Percentiles rank a stretch among this genome's conserved stretches.
Conservation (phyloP, 805 yeast genomes). For the Zygosaccharomyces bailii region DNA sequence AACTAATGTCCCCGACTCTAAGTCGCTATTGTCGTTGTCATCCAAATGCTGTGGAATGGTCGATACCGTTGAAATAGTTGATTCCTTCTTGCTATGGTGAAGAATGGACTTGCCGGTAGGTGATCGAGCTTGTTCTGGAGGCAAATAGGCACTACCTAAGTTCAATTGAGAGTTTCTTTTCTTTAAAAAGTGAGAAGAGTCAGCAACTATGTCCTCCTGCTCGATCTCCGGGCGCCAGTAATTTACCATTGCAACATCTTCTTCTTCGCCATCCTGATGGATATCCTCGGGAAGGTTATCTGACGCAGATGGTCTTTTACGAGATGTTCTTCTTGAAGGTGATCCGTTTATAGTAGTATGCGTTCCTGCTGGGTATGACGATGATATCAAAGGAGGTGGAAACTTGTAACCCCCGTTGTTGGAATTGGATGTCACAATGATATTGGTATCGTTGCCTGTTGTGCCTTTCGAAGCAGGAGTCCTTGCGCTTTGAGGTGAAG, state of each 20-base stretch:
- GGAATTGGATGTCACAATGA: constrained; percentile 34
- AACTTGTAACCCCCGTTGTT: constrained; percentile 33
- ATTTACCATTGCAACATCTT: constrained; percentile 1
- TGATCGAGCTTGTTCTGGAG: constrained; percentile 4
- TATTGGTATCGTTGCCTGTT: constrained; percentile 14
- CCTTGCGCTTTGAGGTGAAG: constrained; percentile 12
- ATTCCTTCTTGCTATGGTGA: constrained; percentile 27
- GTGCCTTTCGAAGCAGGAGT: constrained; percentile 13
- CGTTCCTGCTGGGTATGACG: constrained; percentile 22
- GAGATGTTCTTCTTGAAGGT: constrained; percentile 17
- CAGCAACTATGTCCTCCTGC: constrained; percentile 1
- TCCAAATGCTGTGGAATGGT: constrained; percentile 31
- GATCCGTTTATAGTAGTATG: constrained; percentile 31
- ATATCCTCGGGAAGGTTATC: neutral
- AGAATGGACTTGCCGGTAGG: neutral
- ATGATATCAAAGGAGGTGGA: constrained; percentile 30
- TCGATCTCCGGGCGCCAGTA: constrained; percentile 5
- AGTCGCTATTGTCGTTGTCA: constrained; percentile 20
- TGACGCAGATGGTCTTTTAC: constrained; percentile 1
- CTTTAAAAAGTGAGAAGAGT: constrained; percentile 2
- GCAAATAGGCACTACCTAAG: neutral
- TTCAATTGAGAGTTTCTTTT: neutral
- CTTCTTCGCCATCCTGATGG: neutral
- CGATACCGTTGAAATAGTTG: constrained; percentile 32
- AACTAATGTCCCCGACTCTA: constrained; percentile 13